phyloP scores from a whole-genome alignment of 176 grass and related monocot genomes.

The Zoysia pacifica region DNA sequence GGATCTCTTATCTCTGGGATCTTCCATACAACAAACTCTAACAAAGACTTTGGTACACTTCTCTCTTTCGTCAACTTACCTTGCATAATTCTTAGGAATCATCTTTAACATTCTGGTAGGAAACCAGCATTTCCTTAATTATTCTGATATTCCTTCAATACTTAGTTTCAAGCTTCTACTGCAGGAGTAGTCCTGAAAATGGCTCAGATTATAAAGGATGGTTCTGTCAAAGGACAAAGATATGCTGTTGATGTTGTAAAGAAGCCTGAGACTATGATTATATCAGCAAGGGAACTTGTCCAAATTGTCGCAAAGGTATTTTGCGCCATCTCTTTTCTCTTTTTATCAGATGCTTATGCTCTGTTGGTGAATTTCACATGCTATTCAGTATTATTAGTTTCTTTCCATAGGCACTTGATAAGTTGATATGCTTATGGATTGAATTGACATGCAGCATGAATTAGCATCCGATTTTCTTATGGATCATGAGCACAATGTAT shows the following conservation, averaged over 20 bases:
- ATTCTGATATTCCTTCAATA: conserved; percentile 8
- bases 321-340: not conserved
- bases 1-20: conserved; percentile 97
- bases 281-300: conserved; percentile 77
- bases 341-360: not conserved
- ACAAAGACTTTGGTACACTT: conserved; percentile 85
- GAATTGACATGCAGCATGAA: not conserved
- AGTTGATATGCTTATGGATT: conserved; percentile 23
- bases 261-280: conserved; percentile 82
- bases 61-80: not conserved
- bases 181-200: conserved; percentile 90
- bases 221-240: conserved; percentile 55
- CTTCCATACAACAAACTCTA: conserved; percentile 80
- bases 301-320: conserved; percentile 86
- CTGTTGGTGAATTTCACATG: not conserved
- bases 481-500: not conserved
- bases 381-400: conserved; percentile 1
- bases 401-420: not conserved
- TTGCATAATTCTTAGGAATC: conserved; percentile 3
- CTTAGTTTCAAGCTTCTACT: conserved; percentile 33
- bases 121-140: not conserved
- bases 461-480: conserved; percentile 1
- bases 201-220: conserved; percentile 77
- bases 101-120: not conserved
- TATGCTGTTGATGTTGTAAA: conserved; percentile 52